A percentile compares a stretch with the other conserved stretches of the same genome.
phyloP scores from a whole-genome alignment of 2,329 filamentous ascomycete species.

The Gnomoniopsis sp. region DNA sequence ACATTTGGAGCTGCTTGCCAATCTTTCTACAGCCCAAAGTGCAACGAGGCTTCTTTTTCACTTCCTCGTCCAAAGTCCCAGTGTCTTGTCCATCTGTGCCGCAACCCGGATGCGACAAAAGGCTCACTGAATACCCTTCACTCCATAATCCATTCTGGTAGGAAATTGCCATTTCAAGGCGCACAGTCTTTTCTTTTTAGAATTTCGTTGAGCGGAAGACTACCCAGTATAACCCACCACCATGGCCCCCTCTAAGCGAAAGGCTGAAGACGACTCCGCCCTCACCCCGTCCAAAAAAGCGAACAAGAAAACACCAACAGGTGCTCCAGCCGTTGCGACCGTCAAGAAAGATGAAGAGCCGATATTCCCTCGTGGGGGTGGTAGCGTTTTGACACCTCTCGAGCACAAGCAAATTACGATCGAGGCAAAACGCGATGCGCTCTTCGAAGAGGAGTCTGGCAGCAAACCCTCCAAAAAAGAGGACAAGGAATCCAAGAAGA shows the following conservation, averaged over 20 bases:
- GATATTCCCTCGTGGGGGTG: slow-evolving; percentile 89
- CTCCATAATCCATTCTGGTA: no score
- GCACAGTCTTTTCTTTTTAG: not conserved
- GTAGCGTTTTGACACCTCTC: slow-evolving; percentile 82
- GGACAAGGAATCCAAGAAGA: slow-evolving; percentile 48
- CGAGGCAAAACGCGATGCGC: slow-evolving; percentile 85
- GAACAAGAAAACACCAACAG: slow-evolving; percentile 14
- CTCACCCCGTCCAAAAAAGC: slow-evolving; percentile 19
- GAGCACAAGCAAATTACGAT: slow-evolving; percentile 96
- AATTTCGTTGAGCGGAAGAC: not conserved
- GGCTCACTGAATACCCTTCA: no score
- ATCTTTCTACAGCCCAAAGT: no score
- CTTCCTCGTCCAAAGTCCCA: not conserved
- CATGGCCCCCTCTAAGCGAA: slow-evolving; percentile 58
- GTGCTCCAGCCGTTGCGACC: slow-evolving; percentile 33
- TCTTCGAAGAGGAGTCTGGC: slow-evolving; percentile 75
- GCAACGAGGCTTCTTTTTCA: no score
- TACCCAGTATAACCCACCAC: slow-evolving; percentile 23
- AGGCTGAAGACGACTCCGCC: slow-evolving; percentile 38
- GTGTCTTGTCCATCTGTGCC: not conserved
- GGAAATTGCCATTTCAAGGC: not conserved
- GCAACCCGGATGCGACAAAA: no score
- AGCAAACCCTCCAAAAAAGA: slow-evolving; percentile 41
- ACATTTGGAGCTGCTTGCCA: no score
- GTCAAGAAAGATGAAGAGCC: slow-evolving; percentile 75